Base-by-base conservation (phyloP, 78 protist genomes). In the Salpingoeca rosetta region DNA sequence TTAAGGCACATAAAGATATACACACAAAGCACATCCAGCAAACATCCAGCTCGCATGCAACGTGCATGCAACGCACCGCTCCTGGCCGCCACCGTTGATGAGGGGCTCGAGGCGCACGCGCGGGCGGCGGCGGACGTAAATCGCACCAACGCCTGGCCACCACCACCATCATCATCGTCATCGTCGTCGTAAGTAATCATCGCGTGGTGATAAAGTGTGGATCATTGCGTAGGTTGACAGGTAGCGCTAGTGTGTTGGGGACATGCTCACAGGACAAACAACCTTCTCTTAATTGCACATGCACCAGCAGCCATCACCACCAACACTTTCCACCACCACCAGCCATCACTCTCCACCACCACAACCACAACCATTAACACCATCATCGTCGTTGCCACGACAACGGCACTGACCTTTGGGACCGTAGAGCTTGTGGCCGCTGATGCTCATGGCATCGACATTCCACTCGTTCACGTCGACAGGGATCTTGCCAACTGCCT, bases 1-100 rank as follows among this genome's bases (percentile, higher is more conserved):
- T n/a, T n/a, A n/a, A n/a, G n/a, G n/a, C n/a, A n/a, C n/a, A n/a
- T n/a, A n/a, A n/a, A n/a, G n/a, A n/a, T n/a, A n/a, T n/a, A n/a
- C n/a, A n/a, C n/a, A n/a, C n/a, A n/a, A n/a, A n/a, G n/a, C n/a
- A n/a, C n/a, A n/a, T n/a, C n/a, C n/a, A n/a, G n/a, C n/a, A n/a
- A n/a, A n/a, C n/a, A n/a, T n/a, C n/a, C n/a, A n/a, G n/a, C n/a
- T n/a, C n/a, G n/a, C n/a, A n/a, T n/a, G n/a, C n/a, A n/a, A n/a
- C n/a, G n/a, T n/a, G n/a, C n/a, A n/a, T 7, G 65, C 65, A 17
- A 51, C 51, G 85, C 98, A 98, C 38, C 99, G 92, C 95, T 98
- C 99, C 84, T 97, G 99, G 39, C 99, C 99, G 31, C 99, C 99
- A 39, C 99, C 99, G 81, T 84, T 86, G 41, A 91, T 56, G 40